These are phyloP conservation scores for Mycogone perniciosa DNA, from an alignment of 2,329 filamentous ascomycete genomes.

Conservation along the genomic window DNA sequence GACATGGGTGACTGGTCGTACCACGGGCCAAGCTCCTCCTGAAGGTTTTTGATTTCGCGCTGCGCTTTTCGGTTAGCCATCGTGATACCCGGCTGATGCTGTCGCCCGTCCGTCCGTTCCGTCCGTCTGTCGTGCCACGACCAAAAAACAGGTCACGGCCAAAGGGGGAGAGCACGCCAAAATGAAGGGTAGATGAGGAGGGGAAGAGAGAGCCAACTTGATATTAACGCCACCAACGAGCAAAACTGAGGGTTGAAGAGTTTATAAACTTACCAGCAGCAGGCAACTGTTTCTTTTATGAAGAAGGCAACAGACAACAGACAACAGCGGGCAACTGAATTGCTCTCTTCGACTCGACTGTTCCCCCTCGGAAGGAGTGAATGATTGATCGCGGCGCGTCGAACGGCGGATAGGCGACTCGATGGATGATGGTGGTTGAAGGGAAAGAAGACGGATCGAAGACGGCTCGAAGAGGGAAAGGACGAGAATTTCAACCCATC, in stretches of 20 bases:
- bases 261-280: constrained; percentile 6
- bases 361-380: too few species aligned
- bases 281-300: background rate
- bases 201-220: constrained; percentile 13
- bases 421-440: too few species aligned
- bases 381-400: too few species aligned
- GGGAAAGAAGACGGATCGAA: too few species aligned
- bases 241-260: constrained; percentile 8
- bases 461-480: too few species aligned
- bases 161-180: constrained; percentile 1
- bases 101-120: constrained; percentile 9
- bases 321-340: too few species aligned
- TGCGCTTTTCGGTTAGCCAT: constrained; percentile 31
- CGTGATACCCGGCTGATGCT: constrained; percentile 1
- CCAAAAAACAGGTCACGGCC: constrained; percentile 4
- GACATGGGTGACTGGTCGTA: constrained; percentile 32
- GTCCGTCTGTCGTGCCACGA: background rate
- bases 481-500: too few species aligned
- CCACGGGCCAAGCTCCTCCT: constrained; percentile 29
- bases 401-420: too few species aligned
- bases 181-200: background rate
- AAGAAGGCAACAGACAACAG: too few species aligned
- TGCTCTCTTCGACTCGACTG: too few species aligned
- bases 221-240: constrained; percentile 11
- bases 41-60: constrained; percentile 28